Conservation (phyloP, 805 yeast genomes). For the Kazachstania viticola region DNA sequence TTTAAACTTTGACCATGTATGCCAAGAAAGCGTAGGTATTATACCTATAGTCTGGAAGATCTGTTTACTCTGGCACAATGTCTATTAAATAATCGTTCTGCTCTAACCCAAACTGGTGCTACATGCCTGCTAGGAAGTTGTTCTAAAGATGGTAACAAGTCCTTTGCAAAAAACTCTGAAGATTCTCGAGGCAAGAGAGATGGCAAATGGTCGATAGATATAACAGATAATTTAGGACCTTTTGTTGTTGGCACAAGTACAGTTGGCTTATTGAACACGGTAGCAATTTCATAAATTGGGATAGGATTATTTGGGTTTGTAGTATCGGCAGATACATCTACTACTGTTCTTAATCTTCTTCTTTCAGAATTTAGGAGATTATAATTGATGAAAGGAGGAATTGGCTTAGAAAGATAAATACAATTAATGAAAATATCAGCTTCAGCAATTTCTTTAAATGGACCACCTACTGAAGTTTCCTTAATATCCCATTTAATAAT, state of each 20-base stretch:
- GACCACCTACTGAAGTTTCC: constrained; percentile 96
- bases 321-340: constrained; percentile 97
- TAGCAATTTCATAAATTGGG: constrained; percentile 84
- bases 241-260: constrained; percentile 65
- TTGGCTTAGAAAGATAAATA: constrained; percentile 86
- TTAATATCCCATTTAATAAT: constrained; percentile 92
- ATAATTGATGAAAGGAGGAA: constrained; percentile 77
- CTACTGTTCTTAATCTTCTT: constrained; percentile 83
- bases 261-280: constrained; percentile 85
- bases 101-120: constrained; percentile 88
- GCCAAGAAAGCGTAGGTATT: too few relatives aligned
- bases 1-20: too few relatives aligned
- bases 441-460: constrained; percentile 79
- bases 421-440: constrained; percentile 92
- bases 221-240: constrained; percentile 83
- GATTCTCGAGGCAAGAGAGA: constrained; percentile 94
- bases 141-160: constrained; percentile 79
- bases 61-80: constrained; percentile 66
- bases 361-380: constrained; percentile 51
- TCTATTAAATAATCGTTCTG: constrained; percentile 70
- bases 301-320: constrained; percentile 97
- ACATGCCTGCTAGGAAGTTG: constrained; percentile 70
- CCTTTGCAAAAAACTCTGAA: constrained; percentile 80
- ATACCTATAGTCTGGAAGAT: constrained; percentile 35
- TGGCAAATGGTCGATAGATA: constrained; percentile 94